Conservation (phyloP, 2,329 filamentous ascomycete genomes). For the Graphilbum sp. region DNA sequence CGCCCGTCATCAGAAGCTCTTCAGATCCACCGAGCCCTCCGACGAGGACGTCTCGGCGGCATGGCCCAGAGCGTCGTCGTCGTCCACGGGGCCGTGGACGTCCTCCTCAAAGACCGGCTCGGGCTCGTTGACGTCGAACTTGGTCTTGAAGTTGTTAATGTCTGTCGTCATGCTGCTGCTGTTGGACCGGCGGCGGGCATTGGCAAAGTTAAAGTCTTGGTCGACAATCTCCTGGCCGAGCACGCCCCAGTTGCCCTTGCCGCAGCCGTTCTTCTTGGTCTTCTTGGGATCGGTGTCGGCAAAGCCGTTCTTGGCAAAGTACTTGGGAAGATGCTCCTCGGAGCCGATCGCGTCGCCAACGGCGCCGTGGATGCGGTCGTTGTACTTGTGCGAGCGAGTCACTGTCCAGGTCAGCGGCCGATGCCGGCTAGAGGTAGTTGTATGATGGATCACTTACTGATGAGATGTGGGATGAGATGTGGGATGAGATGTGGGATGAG, state of each 20-base stretch:
- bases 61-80: constrained; percentile 40
- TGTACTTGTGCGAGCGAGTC: constrained; percentile 95
- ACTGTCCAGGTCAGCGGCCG: constrained; percentile 33
- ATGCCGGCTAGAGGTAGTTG: background rate
- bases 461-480: background rate
- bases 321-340: constrained; percentile 69
- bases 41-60: constrained; percentile 45
- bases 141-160: constrained; percentile 77
- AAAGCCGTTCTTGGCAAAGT: constrained; percentile 79
- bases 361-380: constrained; percentile 78
- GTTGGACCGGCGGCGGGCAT: constrained; percentile 84
- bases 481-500: background rate
- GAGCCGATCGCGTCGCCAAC: constrained; percentile 49
- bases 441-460: background rate
- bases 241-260: constrained; percentile 86
- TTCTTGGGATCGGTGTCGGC: constrained; percentile 74
- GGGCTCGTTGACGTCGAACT: constrained; percentile 80
- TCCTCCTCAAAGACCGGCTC: constrained; percentile 89
- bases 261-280: constrained; percentile 90
- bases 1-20: constrained; percentile 5
- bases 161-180: constrained; percentile 58
- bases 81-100: constrained; percentile 49
- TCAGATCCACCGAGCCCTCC: constrained; percentile 27
- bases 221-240: constrained; percentile 71
- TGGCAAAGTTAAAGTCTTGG: constrained; percentile 66